Conservation (phyloP, 768 basidiomycete genomes). For the Lentinus brumalis region DNA sequence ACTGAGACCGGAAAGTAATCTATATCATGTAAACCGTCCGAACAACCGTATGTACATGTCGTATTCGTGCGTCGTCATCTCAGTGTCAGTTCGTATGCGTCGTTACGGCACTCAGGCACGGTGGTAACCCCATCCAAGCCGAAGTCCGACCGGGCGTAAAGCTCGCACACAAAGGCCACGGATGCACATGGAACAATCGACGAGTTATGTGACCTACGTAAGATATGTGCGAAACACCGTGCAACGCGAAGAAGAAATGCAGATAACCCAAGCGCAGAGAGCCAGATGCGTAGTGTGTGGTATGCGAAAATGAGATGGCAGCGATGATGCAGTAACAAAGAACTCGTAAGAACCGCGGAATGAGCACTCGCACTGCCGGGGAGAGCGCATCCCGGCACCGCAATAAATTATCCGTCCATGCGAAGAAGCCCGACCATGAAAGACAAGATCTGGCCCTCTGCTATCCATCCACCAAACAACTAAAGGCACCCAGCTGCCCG, state of each 20-base stretch:
- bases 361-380: slow-evolving; percentile 5
- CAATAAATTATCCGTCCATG: slow-evolving; percentile 14
- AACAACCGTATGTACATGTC: too few relatives aligned
- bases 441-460: not conserved
- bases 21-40: not conserved
- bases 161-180: not conserved
- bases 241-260: slow-evolving; percentile 5
- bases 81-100: too few relatives aligned
- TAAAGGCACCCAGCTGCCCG: not conserved
- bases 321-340: not conserved
- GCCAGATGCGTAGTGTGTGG: not conserved
- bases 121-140: too few relatives aligned
- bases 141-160: too few relatives aligned
- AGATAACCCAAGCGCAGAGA: slow-evolving; percentile 5
- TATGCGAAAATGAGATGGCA: slow-evolving; percentile 1
- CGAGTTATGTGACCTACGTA: slow-evolving; percentile 3
- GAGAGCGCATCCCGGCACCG: not conserved
- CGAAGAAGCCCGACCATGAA: not conserved
- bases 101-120: too few relatives aligned
- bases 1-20: not conserved
- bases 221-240: slow-evolving; percentile 8
- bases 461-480: slow-evolving; percentile 2
- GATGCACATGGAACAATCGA: not conserved
- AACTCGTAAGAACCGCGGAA: not conserved
- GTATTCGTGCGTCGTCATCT: too few relatives aligned